Percentiles rank a stretch among this genome's conserved stretches.
phyloP scores from a whole-genome alignment of 2,329 filamentous ascomycete genomes.

The Fusarium armeniacum region DNA sequence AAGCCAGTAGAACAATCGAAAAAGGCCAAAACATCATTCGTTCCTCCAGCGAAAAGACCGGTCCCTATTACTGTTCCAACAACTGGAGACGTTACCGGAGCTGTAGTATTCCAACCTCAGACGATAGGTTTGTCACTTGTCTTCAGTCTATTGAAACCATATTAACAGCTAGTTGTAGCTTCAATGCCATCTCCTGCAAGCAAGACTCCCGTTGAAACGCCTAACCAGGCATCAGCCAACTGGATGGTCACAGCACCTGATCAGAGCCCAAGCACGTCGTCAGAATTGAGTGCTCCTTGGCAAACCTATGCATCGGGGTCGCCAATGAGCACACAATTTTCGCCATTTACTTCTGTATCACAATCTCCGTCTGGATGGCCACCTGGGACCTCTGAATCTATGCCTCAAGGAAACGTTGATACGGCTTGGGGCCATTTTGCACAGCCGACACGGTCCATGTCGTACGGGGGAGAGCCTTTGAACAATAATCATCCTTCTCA shows the following conservation, averaged over 20 bases:
- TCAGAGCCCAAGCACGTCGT: slow-evolving; percentile 57
- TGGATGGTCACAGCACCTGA: slow-evolving; percentile 63
- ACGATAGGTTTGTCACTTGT: slow-evolving; percentile 59
- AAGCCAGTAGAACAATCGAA: slow-evolving; percentile 59
- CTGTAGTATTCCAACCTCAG: slow-evolving; percentile 57
- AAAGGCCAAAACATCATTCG: slow-evolving; percentile 56
- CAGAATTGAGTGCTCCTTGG: slow-evolving; percentile 64
- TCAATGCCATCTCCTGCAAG: slow-evolving; percentile 29
- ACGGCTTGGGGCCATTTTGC: slow-evolving; percentile 62
- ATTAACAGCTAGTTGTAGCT: slow-evolving; percentile 29
- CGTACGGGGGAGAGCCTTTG: slow-evolving; percentile 62
- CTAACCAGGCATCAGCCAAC: slow-evolving; percentile 55
- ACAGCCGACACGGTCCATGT: slow-evolving; percentile 62
- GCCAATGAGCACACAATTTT: slow-evolving; percentile 64
- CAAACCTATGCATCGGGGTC: slow-evolving; percentile 65
- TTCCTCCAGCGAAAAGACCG: slow-evolving; percentile 61
- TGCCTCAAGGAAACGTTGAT: slow-evolving; percentile 58
- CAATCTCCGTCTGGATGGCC: slow-evolving; percentile 60
- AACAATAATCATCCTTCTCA: slow-evolving; percentile 54
- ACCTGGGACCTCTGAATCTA: slow-evolving; percentile 54
- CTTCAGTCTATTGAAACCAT: slow-evolving; percentile 36
- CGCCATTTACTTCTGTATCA: slow-evolving; percentile 63
- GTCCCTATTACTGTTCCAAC: slow-evolving; percentile 61
- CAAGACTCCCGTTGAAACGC: slow-evolving; percentile 51
- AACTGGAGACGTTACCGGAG: slow-evolving; percentile 57